A percentile compares a stretch with the other conserved stretches of the same genome.
Conservation (phyloP, 192 early-diverging fungal genomes). For the Kappamyces sp. region DNA sequence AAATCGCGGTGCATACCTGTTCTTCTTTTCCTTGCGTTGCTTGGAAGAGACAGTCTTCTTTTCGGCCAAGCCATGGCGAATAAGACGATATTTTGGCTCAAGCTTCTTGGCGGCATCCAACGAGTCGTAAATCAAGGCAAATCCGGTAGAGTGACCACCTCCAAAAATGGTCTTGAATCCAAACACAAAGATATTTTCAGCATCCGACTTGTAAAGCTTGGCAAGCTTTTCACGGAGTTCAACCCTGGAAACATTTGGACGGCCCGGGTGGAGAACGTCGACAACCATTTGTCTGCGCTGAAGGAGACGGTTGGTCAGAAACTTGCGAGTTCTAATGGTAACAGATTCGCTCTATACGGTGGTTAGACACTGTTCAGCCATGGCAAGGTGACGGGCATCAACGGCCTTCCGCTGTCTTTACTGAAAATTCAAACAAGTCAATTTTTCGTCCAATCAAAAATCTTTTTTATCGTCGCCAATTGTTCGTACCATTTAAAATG, state of each 20-base stretch:
- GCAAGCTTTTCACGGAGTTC: conserved; percentile 89
- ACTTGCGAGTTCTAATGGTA: conserved; percentile 98
- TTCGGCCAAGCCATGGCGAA: conserved; percentile 68
- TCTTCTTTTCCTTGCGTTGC: conserved; percentile 87
- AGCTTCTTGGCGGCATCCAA: conserved; percentile 94
- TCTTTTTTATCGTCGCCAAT: too few species aligned
- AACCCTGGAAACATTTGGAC: conserved; percentile 86
- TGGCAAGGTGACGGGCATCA: too few species aligned
- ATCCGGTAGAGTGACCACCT: conserved; percentile 93
- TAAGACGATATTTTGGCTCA: conserved; percentile 97
- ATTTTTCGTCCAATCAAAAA: too few species aligned
- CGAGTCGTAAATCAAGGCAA: conserved; percentile 93
- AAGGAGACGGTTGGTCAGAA: conserved; percentile 97
- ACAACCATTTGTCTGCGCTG: conserved; percentile 96
- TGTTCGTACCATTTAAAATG: too few species aligned
- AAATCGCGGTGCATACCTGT: conserved; percentile 56
- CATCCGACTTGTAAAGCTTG: conserved; percentile 92
- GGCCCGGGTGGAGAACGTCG: conserved; percentile 91
- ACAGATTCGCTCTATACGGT: conserved; percentile 33
- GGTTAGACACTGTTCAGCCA: too few species aligned
- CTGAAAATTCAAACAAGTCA: too few species aligned
- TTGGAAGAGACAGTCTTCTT: conserved; percentile 76
- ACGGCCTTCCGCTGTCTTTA: too few species aligned
- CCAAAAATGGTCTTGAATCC: conserved; percentile 95
- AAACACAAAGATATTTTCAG: conserved; percentile 84